Evolutionary conservation across 306 rosid species (phyloP).

Genomic region (Echinosophora koreensis): DNA sequence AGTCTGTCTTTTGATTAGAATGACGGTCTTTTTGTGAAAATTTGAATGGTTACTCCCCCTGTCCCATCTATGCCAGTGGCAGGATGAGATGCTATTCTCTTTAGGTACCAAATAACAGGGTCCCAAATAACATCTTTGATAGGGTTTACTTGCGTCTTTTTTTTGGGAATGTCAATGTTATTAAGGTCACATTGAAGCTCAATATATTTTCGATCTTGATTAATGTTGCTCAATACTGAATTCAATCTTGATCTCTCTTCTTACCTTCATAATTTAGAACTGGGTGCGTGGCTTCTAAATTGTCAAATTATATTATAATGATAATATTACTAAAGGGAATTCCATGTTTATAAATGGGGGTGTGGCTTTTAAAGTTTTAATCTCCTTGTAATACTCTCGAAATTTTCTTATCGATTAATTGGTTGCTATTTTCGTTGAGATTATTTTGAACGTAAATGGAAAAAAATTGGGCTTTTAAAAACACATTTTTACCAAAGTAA

Average conservation of each 20-base stretch:
- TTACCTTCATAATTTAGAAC: background rate
- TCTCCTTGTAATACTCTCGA: no score
- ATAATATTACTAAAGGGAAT: no score
- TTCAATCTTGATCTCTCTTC: conserved; percentile 23
- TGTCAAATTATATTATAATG: no score
- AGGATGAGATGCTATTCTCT: conserved; percentile 49
- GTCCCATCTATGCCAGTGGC: conserved; percentile 40
- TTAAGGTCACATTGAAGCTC: conserved; percentile 39
- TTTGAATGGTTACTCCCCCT: conserved; percentile 48
- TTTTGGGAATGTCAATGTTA: conserved; percentile 33
- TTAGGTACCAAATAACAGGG: conserved; percentile 57
- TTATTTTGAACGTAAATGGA: no score
- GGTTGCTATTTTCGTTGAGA: no score
- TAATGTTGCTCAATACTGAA: conserved; percentile 33
- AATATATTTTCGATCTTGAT: conserved; percentile 25
- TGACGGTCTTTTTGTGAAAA: conserved; percentile 50
- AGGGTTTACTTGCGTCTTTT: conserved; percentile 42
- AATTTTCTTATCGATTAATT: no score
- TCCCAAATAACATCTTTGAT: conserved; percentile 56
- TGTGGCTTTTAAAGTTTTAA: no score
- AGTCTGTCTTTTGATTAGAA: conserved; percentile 55
- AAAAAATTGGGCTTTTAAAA: no score
- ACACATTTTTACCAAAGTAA: no score
- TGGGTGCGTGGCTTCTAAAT: no score
- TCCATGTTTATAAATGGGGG: no score